Evolutionary conservation across 176 grass and related monocot species (phyloP), one percentile per base, ranked within the genome.

Genomic region (Lolium rigidum): DNA sequence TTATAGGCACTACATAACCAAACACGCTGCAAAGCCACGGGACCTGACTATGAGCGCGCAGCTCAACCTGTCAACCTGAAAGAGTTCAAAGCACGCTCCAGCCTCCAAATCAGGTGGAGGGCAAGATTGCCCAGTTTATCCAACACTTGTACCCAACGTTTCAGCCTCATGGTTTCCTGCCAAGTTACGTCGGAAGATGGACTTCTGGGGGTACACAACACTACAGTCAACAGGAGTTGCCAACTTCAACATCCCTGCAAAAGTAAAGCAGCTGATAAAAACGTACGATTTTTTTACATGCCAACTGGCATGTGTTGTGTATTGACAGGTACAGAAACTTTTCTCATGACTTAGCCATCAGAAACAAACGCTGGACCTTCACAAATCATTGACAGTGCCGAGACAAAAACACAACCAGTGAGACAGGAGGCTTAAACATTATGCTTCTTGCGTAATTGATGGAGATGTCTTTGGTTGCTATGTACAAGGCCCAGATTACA

Each of bases 401-500:
- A 61, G 83, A 86, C 65, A 90, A 74, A 90, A 80, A 35, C 21
- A 80, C 22, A 80, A 63, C 58, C 38, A 73, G 58, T 17, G 57
- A 47, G 71, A 71, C 18, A 82, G 31, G 64, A 73, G 77, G 63
- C 71, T 63, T 24, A 77, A 16, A 57, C 71, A 70, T 55, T 63
- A 49, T 60, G 50, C 64, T 86, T 79, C 28, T 62, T 65, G 82
- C 88, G 69, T 48, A 75, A 38, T 60, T 63, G 52, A 20, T 56
- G 7, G 64, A 46, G 38, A 83, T 84, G 28, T 83, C 7, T 79
- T 66, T 87, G 67, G 82, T 81, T 77, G 51, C 70, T 91, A 82
- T 91, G 71, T 91, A 85, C 90, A 91, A 62, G 50, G 70, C 77
- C 77, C 71, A 64, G 59, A 52, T 61, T 87, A 80, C 61, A 85